These are phyloP conservation scores for Claviceps sp. DNA, from an alignment of 2,329 filamentous ascomycete genomes.

Conservation along the genomic window DNA sequence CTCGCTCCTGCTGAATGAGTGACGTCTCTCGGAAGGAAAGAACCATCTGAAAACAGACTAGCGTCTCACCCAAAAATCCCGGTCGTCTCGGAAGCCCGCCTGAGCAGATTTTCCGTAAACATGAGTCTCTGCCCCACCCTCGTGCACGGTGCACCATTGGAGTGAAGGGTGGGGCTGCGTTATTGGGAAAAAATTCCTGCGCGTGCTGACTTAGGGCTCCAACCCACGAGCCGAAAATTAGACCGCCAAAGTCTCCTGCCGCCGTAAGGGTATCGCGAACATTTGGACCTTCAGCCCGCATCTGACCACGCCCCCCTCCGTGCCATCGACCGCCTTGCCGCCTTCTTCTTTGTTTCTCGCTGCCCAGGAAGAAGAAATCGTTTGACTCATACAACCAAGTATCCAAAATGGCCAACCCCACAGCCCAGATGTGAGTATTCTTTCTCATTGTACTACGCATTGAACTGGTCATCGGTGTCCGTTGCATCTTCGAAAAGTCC, in stretches of 20 bases:
- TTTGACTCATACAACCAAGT: constrained; percentile 8
- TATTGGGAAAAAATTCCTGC: neutral
- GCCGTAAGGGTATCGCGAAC: constrained; percentile 6
- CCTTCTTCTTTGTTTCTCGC: constrained; percentile 14
- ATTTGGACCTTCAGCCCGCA: constrained; percentile 6
- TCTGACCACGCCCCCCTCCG: constrained; percentile 5
- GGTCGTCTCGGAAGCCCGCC: constrained; percentile 7
- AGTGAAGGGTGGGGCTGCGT: neutral
- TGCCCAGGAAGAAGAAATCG: constrained; percentile 11
- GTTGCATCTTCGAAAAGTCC: neutral
- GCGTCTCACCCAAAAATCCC: neutral
- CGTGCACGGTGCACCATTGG: neutral
- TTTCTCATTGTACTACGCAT: neutral
- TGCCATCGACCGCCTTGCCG: constrained; percentile 15
- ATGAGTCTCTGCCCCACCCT: neutral
- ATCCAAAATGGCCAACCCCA: constrained; percentile 47
- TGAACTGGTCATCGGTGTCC: neutral
- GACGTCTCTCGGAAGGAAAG: neutral
- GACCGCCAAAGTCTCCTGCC: constrained; percentile 3
- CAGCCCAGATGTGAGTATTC: constrained; percentile 46
- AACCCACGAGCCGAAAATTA: constrained; percentile 16
- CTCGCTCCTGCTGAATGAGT: neutral
- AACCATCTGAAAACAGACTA: constrained; percentile 1
- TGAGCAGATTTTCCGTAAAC: constrained; percentile 11
- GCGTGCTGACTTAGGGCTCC: constrained; percentile 15